Base-by-base conservation (phyloP, 805 yeast species). In the Spathaspora passalidarum region DNA sequence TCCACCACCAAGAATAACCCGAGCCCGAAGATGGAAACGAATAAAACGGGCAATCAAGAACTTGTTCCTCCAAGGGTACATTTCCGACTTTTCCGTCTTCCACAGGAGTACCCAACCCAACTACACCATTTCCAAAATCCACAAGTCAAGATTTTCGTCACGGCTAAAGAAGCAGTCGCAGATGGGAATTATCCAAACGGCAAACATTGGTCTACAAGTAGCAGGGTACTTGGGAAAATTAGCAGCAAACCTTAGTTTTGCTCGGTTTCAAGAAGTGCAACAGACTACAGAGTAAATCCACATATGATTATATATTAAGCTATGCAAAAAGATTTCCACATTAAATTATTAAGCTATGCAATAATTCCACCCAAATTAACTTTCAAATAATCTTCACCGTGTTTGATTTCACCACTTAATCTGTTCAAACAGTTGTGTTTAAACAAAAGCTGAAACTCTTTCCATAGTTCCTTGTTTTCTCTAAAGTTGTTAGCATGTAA, bases 1-100 rank as follows among this genome's bases (percentile, higher is more conserved):
- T 10, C 72, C 72, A 19, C 68, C 68, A 2, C 72, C 72, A 9
- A 47, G 71, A 40, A 51, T 63, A 14, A 65, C 72, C 4, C 50
- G 64, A 19, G 55, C 58, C 29, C 42, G 72, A 48, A 51, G 62
- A 38, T 65, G 68, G 69, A 54, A 54, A 43, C 42, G 71, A 40
- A 48, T 65, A 41, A 61, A 60, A 45, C 44, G 68, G 17, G 63
- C 69, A 1, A 23, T 65, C 9, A 48, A 47, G 32, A 63, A 46
- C 20, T 64, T 62, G 40, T 57, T 62, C 55, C 55, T 45, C 32
- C 65, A 56, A 25, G 71, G 66, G 20, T 51, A 49, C 42, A 52
- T 60, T 40, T 46, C 53, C 16, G 68, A 60, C 49, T 69, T 60
- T 11, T 61, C 56, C 13, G 59, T 57, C 5, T 60, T 56, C 45